These are phyloP conservation scores for Trichoderma breve DNA, from an alignment of 2,329 filamentous ascomycete genomes.

Conservation along the genomic window DNA sequence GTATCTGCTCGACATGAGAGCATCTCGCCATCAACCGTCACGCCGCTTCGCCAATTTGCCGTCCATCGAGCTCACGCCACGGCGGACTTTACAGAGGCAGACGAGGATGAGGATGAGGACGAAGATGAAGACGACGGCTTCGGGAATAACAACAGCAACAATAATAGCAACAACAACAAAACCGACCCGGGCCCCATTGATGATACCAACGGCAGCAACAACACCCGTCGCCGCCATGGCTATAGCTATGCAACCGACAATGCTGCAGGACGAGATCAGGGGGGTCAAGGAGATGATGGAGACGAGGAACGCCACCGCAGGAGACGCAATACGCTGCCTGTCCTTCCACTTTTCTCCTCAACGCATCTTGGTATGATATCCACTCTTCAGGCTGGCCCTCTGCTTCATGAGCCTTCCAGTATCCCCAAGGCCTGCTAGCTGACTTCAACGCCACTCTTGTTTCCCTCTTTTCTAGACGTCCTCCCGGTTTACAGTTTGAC, in stretches of 20 bases:
- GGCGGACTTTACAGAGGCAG: slow-evolving; percentile 64
- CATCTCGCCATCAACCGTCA: slow-evolving; percentile 34
- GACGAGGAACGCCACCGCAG: slow-evolving; percentile 32
- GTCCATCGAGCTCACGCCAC: slow-evolving; percentile 49
- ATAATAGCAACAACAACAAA: neutral
- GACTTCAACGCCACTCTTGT: neutral
- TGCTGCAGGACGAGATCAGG: slow-evolving; percentile 31
- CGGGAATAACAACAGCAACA: slow-evolving; percentile 20
- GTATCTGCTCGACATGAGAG: slow-evolving; percentile 31
- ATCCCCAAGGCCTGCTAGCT: neutral
- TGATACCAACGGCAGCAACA: neutral
- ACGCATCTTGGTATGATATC: slow-evolving; percentile 64
- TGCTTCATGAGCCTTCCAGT: neutral
- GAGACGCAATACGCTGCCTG: slow-evolving; percentile 34
- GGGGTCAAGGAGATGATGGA: slow-evolving; percentile 38
- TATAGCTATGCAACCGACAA: slow-evolving; percentile 47
- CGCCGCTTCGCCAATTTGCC: slow-evolving; percentile 29
- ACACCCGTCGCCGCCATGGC: slow-evolving; percentile 21
- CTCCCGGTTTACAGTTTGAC: slow-evolving; percentile 88
- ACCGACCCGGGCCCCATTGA: neutral
- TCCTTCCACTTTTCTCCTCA: slow-evolving; percentile 77
- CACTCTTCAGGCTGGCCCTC: neutral
- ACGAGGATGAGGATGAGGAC: slow-evolving; percentile 54
- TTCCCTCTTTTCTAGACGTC: slow-evolving; percentile 56
- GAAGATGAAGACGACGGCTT: slow-evolving; percentile 36